Evolutionary conservation across 2,329 filamentous ascomycete species (phyloP).

Genomic region (Paramyrothecium sp.): DNA sequence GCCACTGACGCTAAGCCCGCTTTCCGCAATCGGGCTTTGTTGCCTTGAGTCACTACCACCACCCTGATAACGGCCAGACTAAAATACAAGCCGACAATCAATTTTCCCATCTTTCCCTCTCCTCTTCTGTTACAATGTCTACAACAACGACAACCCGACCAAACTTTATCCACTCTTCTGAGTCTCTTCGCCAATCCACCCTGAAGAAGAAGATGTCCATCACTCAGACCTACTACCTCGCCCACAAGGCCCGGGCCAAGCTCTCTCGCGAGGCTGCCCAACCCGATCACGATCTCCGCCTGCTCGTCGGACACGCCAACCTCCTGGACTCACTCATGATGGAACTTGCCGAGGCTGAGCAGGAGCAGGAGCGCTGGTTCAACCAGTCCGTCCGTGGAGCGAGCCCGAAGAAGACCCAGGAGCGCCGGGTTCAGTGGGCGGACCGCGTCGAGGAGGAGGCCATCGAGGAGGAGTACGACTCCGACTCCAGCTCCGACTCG

Average conservation of each 20-base stretch:
- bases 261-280: constrained; percentile 88
- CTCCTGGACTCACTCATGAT: constrained; percentile 95
- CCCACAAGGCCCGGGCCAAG: constrained; percentile 95
- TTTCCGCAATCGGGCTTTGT: constrained; percentile 19
- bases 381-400: constrained; percentile 88
- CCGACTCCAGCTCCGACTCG: constrained; percentile 52
- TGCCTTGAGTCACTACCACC: constrained; percentile 24
- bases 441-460: constrained; percentile 72
- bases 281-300: constrained; percentile 89
- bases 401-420: constrained; percentile 46
- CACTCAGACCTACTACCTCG: constrained; percentile 97
- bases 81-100: constrained; percentile 21
- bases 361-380: constrained; percentile 96
- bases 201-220: constrained; percentile 89
- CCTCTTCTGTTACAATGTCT: constrained; percentile 24
- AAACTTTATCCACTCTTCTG: constrained; percentile 18
- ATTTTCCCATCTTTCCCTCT: constrained; percentile 16
- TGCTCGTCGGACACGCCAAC: constrained; percentile 97
- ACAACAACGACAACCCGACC: constrained; percentile 17
- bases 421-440: constrained; percentile 84
- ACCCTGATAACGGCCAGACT: constrained; percentile 1
- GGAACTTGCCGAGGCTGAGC: constrained; percentile 85
- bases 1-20: background rate
- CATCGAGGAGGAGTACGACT: constrained; percentile 69
- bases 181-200: constrained; percentile 28